Base-by-base conservation (phyloP, 2,329 filamentous ascomycete genomes). In the Pseudogymnoascus sp. region DNA sequence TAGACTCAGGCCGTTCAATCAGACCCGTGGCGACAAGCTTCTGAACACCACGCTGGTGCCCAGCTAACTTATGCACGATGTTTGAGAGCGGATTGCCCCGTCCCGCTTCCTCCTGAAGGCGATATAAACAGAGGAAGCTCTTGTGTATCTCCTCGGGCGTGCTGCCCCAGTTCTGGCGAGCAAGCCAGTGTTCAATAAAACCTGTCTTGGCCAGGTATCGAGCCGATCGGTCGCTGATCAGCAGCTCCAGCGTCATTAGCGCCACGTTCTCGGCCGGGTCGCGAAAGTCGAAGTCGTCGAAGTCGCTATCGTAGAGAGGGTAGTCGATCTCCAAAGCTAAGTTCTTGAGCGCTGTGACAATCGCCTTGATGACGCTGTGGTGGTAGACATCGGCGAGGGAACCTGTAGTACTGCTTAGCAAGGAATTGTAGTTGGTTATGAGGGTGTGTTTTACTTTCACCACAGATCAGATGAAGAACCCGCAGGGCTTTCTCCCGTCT, bases 151-250 rank as follows among this genome's bases (percentile, higher is more conserved):
- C 81, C 63, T 83, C 80, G 1, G 80, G 76, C 1, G 75, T 76
- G 16, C 79, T 77, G 19, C 88, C 89, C 79, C 89, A 92, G 6
- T 85, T 83, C 73, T 92, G 90, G 69, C 84, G 85, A 36, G 79
- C 82, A n/a, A 93, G 81, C 90, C 90, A 93, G 64, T 84, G 85
- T 66, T 88, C 85, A 41, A 93, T 81, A 67, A 93, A 85, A 6
- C 81, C 81, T 39, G 87, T 85, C 72, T 84, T 80, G 63, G 88
- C 76, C 16, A 92, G 75, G 62, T 81, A 81, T 25, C 80, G 79
- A 1, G 81, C 77, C 16, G 84, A 83, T 65, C 80, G 71, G 39
- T 71, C 70, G n/a, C 69, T 81, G n/a, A 88, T 78, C 2, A 92
- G 77, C 66, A 85, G 80, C 36, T 77, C 75, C 60, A 86, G 71